A percentile compares a stretch with the other conserved stretches of the same genome.
These are phyloP conservation scores for Theobroma grandiflorum DNA, from an alignment of 441 rosid genomes.

Conservation along the genomic window DNA sequence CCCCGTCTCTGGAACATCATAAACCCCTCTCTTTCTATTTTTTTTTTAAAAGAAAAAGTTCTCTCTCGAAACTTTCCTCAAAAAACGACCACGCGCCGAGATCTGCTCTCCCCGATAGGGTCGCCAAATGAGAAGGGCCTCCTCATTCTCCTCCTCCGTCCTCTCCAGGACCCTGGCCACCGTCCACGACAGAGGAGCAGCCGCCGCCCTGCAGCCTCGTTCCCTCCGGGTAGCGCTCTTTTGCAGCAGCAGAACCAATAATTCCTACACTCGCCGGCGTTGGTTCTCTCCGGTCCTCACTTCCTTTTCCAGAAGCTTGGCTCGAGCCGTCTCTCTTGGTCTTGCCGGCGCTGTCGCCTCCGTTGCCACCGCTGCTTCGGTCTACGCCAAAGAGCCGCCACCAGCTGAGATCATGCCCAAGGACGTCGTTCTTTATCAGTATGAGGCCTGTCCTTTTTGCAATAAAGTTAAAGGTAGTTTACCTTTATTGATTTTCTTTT, in stretches of 20 bases:
- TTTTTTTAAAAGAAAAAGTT: not conserved
- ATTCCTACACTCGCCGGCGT: slow-evolving; percentile 25
- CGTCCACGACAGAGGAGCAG: slow-evolving; percentile 25
- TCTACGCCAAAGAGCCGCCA: slow-evolving; percentile 48
- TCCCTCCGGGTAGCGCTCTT: slow-evolving; percentile 38
- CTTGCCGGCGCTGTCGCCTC: slow-evolving; percentile 42
- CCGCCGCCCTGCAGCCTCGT: slow-evolving; percentile 31
- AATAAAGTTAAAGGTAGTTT: slow-evolving; percentile 73
- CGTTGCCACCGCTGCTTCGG: slow-evolving; percentile 29
- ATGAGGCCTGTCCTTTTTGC: slow-evolving; percentile 84
- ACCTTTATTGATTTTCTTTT: not conserved
- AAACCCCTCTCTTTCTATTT: not conserved
- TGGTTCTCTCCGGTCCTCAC: slow-evolving; percentile 35
- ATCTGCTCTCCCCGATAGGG: not conserved
- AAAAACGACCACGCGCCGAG: not conserved
- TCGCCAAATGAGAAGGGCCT: slow-evolving; percentile 46
- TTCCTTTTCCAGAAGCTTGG: slow-evolving; percentile 25
- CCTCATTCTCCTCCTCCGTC: slow-evolving; percentile 35
- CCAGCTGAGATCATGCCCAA: slow-evolving; percentile 40
- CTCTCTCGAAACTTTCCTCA: not conserved
- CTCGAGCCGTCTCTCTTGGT: slow-evolving; percentile 28
- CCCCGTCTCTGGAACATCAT: not conserved
- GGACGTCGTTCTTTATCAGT: slow-evolving; percentile 78
- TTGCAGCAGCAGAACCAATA: slow-evolving; percentile 28
- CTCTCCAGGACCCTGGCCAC: slow-evolving; percentile 39